Percentiles rank a stretch among this genome's conserved stretches.
phyloP scores from a whole-genome alignment of 2,329 filamentous ascomycete genomes.

The Coccinonectria pachysandricola region DNA sequence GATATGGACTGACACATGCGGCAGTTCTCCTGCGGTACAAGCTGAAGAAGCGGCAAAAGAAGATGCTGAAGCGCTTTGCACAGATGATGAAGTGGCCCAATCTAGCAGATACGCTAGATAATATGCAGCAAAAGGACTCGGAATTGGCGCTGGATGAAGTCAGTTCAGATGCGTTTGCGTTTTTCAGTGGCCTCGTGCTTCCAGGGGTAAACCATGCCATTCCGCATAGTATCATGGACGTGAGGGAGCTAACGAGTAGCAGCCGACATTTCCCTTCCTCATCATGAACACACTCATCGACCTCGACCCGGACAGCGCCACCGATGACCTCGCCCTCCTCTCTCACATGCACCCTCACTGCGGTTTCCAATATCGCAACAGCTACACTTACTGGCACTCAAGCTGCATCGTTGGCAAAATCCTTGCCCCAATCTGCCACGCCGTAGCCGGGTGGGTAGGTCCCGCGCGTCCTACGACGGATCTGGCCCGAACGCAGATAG shows the following conservation, averaged over 20 bases:
- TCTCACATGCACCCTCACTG: slow-evolving; percentile 58
- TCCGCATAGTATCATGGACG: too few species aligned
- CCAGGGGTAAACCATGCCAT: slow-evolving; percentile 37
- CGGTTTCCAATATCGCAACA: slow-evolving; percentile 65
- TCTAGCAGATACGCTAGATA: slow-evolving; percentile 51
- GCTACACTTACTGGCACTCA: slow-evolving; percentile 68
- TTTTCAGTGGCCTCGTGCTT: slow-evolving; percentile 63
- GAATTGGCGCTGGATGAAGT: slow-evolving; percentile 48
- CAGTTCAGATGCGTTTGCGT: slow-evolving; percentile 65
- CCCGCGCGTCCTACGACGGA: slow-evolving; percentile 59
- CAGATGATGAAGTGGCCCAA: slow-evolving; percentile 71
- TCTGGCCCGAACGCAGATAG: slow-evolving; percentile 58
- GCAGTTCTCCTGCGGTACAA: slow-evolving; percentile 52
- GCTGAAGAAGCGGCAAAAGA: slow-evolving; percentile 56
- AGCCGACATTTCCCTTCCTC: slow-evolving; percentile 58
- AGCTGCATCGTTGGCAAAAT: slow-evolving; percentile 67
- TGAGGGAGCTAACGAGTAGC: too few species aligned
- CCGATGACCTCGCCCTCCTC: slow-evolving; percentile 54
- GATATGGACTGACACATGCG: slow-evolving; percentile 1
- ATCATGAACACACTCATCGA: slow-evolving; percentile 73
- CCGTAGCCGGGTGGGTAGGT: slow-evolving; percentile 65
- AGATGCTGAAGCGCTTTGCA: slow-evolving; percentile 58
- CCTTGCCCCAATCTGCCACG: slow-evolving; percentile 59
- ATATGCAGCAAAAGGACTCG: slow-evolving; percentile 48
- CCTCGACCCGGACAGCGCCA: slow-evolving; percentile 58